Conservation (phyloP, 108 stramenopile species). For the Cyclotella kingstonii region DNA sequence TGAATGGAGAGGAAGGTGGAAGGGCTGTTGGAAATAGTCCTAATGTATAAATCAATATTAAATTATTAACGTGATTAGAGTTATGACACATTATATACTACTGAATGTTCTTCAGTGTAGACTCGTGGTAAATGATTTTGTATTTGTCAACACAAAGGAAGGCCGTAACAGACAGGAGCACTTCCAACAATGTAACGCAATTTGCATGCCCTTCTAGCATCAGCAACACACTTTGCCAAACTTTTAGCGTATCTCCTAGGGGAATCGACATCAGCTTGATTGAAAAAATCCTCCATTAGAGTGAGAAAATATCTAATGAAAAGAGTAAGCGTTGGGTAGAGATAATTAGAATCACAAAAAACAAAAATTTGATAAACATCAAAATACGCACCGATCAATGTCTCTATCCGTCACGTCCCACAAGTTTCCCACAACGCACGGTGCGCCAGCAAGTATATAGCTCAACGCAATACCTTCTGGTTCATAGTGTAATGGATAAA, state of each 20-base stretch:
- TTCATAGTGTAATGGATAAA: conserved; percentile 69
- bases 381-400: conserved; percentile 82
- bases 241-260: conserved; percentile 14
- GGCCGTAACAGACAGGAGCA: conserved; percentile 94
- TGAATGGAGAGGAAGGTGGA: conserved; percentile 5
- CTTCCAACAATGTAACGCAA: conserved; percentile 87
- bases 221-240: conserved; percentile 79
- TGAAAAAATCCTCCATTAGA: conserved; percentile 59
- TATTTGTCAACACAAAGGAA: too few relatives aligned
- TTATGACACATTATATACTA: too few relatives aligned
- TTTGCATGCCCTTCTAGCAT: conserved; percentile 86
- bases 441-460: conserved; percentile 88
- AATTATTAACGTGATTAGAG: not conserved
- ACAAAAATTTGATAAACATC: conserved; percentile 3
- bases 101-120: too few relatives aligned
- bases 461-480: conserved; percentile 92
- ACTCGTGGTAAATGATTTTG: too few relatives aligned
- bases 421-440: conserved; percentile 95
- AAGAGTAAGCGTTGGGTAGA: not conserved
- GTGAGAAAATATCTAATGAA: conserved; percentile 60
- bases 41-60: not conserved
- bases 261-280: not conserved
- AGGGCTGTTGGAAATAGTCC: not conserved
- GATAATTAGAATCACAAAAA: not conserved
- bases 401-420: conserved; percentile 99